Conservation (phyloP, 2,329 filamentous ascomycete species). For the Helminthosporium solani region DNA sequence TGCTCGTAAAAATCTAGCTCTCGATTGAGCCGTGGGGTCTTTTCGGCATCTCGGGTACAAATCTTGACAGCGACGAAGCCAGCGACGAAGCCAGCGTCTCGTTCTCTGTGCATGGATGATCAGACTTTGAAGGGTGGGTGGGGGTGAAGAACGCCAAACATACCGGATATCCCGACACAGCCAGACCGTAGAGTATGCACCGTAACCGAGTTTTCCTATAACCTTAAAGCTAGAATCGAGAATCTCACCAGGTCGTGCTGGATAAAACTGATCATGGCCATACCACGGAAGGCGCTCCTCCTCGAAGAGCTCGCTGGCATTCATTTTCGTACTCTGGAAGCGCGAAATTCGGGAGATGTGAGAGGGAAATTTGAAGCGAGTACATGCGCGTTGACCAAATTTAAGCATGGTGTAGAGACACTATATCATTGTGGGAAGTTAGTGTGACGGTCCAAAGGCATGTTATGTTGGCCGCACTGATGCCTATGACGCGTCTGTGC, state of each 20-base stretch:
- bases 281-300: constrained; percentile 24
- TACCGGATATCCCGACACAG: constrained; percentile 26
- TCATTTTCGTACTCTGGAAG: constrained; percentile 20
- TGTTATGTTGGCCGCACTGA: constrained; percentile 11
- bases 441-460: constrained; percentile 17
- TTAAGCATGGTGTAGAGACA: constrained; percentile 21
- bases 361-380: constrained; percentile 22
- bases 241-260: constrained; percentile 23
- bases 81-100: constrained; percentile 18
- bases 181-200: constrained; percentile 30
- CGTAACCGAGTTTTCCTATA: constrained; percentile 29
- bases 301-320: constrained; percentile 22
- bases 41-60: constrained; percentile 19
- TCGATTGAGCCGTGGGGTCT: constrained; percentile 16
- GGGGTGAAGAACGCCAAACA: constrained; percentile 19
- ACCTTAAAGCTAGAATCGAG: constrained; percentile 25
- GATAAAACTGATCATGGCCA: constrained; percentile 24
- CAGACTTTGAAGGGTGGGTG: constrained; percentile 18
- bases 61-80: constrained; percentile 22
- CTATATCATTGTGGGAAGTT: constrained; percentile 20
- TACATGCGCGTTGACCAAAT: constrained; percentile 24
- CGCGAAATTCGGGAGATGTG: constrained; percentile 19
- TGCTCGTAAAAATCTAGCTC: constrained; percentile 28
- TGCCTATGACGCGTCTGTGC: constrained; percentile 8
- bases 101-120: constrained; percentile 17